These are phyloP conservation scores for Scutellaria barbata DNA, from an alignment of 257 asterid species.

Conservation along the genomic window DNA sequence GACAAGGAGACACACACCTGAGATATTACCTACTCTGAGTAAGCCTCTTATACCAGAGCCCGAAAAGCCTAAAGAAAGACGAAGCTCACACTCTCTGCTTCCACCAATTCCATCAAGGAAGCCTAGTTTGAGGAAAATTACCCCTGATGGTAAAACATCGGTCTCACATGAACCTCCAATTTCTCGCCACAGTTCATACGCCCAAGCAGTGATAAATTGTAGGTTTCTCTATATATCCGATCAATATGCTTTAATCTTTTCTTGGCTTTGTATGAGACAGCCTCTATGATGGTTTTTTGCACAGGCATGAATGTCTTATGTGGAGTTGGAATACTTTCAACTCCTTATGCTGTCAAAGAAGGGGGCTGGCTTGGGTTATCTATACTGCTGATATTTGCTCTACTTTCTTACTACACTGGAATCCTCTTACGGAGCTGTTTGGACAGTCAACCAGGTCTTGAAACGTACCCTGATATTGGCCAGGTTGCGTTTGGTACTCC, in stretches of 20 bases:
- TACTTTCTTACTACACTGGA: slow-evolving; percentile 90
- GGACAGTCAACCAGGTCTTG: slow-evolving; percentile 97
- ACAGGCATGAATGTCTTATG: slow-evolving; percentile 92
- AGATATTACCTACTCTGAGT: slow-evolving; percentile 66
- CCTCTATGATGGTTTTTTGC: neutral
- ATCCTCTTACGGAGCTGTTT: slow-evolving; percentile 78
- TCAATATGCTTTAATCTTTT: neutral
- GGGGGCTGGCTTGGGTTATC: slow-evolving; percentile 98
- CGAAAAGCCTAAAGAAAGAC: slow-evolving; percentile 55
- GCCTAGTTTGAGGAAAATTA: slow-evolving; percentile 49
- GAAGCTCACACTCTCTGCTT: slow-evolving; percentile 62
- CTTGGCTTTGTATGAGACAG: neutral
- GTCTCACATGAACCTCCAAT: slow-evolving; percentile 63
- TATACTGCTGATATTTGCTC: slow-evolving; percentile 63
- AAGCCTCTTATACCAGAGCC: slow-evolving; percentile 69
- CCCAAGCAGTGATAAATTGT: slow-evolving; percentile 90
- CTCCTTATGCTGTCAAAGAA: slow-evolving; percentile 92
- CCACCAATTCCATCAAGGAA: slow-evolving; percentile 68
- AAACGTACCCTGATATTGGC: slow-evolving; percentile 96
- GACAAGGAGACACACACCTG: slow-evolving; percentile 77
- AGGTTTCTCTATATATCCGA: slow-evolving; percentile 13
- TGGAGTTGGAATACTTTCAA: slow-evolving; percentile 97
- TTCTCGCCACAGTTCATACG: slow-evolving; percentile 67
- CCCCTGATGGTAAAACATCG: slow-evolving; percentile 55
- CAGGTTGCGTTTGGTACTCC: slow-evolving; percentile 90